phyloP scores from a whole-genome alignment of 352 stramenopile species.

The Phytopythium kandeliae region DNA sequence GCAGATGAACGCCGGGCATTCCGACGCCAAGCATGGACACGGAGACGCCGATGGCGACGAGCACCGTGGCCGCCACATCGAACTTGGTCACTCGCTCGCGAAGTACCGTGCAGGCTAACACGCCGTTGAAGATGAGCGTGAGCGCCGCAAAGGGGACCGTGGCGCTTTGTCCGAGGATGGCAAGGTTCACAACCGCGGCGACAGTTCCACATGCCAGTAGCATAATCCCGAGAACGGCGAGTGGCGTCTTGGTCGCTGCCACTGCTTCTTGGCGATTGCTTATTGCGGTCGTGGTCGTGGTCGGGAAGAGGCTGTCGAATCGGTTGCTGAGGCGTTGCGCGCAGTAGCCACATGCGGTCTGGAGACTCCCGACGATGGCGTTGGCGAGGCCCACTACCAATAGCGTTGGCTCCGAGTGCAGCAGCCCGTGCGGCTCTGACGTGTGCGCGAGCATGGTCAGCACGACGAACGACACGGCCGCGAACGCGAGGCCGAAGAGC shows the following conservation, averaged over 20 bases:
- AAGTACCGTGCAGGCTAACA: conserved; percentile 22
- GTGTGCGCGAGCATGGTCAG: conserved; percentile 13
- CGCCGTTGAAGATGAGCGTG: conserved; percentile 33
- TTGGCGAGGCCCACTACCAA: conserved; percentile 23
- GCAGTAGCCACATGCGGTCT: conserved; percentile 32
- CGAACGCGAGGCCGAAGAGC: conserved; percentile 20
- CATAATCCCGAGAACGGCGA: conserved; percentile 24
- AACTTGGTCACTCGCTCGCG: conserved; percentile 22
- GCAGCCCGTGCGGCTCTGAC: neutral
- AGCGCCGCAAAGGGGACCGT: conserved; percentile 31
- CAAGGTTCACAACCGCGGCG: conserved; percentile 29
- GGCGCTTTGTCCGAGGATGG: conserved; percentile 27
- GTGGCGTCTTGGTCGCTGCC: conserved; percentile 8
- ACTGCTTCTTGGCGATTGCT: neutral
- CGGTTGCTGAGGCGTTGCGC: conserved; percentile 26
- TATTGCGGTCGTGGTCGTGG: neutral
- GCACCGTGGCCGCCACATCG: conserved; percentile 22
- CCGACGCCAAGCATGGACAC: conserved; percentile 25
- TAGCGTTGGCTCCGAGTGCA: conserved; percentile 5
- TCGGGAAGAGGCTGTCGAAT: conserved; percentile 8
- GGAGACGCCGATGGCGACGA: conserved; percentile 25
- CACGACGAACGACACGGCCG: conserved; percentile 16
- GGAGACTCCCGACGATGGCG: conserved; percentile 28
- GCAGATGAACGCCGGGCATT: conserved; percentile 11
- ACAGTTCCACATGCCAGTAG: conserved; percentile 28